Conservation (phyloP, 2,329 filamentous ascomycete genomes). For the Arthroderma sp. region DNA sequence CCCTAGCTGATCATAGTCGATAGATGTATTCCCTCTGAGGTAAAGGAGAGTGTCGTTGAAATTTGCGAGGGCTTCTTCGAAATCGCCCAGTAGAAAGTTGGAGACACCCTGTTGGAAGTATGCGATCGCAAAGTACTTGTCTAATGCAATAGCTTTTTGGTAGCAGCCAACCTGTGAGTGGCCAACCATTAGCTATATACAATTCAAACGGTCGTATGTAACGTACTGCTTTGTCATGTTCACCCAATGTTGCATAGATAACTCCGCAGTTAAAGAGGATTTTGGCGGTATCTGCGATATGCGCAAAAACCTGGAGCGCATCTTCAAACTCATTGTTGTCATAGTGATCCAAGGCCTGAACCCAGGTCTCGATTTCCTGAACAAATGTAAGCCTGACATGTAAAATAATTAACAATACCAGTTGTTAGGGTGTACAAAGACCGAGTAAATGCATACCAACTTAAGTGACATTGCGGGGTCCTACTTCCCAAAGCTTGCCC, state of each 20-base stretch:
- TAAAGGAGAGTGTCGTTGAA: slow-evolving; percentile 97
- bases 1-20: slow-evolving; percentile 93
- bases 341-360: slow-evolving; percentile 76
- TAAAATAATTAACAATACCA: not conserved
- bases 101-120: slow-evolving; percentile 98
- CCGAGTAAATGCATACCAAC: slow-evolving; percentile 9
- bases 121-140: slow-evolving; percentile 91
- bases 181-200: too few species aligned
- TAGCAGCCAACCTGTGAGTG: slow-evolving; percentile 71
- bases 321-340: slow-evolving; percentile 97
- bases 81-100: slow-evolving; percentile 92
- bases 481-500: too few species aligned
- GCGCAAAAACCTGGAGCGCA: slow-evolving; percentile 67
- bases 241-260: slow-evolving; percentile 88
- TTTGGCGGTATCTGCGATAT: slow-evolving; percentile 89
- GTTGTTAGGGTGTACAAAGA: not conserved
- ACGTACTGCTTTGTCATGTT: slow-evolving; percentile 86
- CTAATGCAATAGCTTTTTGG: slow-evolving; percentile 75
- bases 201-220: not conserved
- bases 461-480: slow-evolving; percentile 13
- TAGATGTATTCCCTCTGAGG: slow-evolving; percentile 87
- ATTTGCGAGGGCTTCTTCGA: slow-evolving; percentile 91
- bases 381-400: not conserved
- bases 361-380: slow-evolving; percentile 98
- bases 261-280: slow-evolving; percentile 98